Conservation (phyloP, 2,329 filamentous ascomycete genomes). For the Pseudogymnoascus sp. region DNA sequence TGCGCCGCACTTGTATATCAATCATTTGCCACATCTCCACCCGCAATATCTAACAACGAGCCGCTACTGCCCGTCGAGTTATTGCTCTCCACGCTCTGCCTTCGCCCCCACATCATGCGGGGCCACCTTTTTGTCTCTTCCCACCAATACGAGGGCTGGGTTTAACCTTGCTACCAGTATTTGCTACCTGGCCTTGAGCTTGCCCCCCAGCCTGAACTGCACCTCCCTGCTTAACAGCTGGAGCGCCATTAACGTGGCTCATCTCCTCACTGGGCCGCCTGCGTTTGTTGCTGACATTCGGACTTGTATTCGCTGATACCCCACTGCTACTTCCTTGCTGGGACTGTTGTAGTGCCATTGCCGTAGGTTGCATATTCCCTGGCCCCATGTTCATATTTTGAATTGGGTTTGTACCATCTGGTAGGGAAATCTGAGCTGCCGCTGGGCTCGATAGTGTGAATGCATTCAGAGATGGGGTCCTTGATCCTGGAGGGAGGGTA, state of each 20-base stretch:
- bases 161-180: slow-evolving; percentile 26
- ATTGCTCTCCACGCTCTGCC: neutral
- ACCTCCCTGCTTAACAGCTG: slow-evolving; percentile 21
- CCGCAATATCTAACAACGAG: neutral
- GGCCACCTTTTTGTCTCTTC: slow-evolving; percentile 32
- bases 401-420: slow-evolving; percentile 49
- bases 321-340: slow-evolving; percentile 62
- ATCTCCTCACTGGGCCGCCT: slow-evolving; percentile 35
- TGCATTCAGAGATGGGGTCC: slow-evolving; percentile 2
- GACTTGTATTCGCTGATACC: slow-evolving; percentile 56
- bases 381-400: slow-evolving; percentile 51
- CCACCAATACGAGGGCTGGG: slow-evolving; percentile 33
- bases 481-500: neutral
- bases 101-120: slow-evolving; percentile 16
- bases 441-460: slow-evolving; percentile 42
- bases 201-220: slow-evolving; percentile 24
- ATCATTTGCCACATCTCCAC: neutral
- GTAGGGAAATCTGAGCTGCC: slow-evolving; percentile 51
- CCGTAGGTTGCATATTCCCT: slow-evolving; percentile 55
- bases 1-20: slow-evolving; percentile 3
- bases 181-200: neutral
- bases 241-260: slow-evolving; percentile 23
- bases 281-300: slow-evolving; percentile 33
- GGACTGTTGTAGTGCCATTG: slow-evolving; percentile 61
- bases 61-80: neutral